A percentile compares a stretch with the other conserved stretches of the same genome.
These are phyloP conservation scores for Calocybe gangraenosa DNA, from an alignment of 768 basidiomycete species.

Conservation along the genomic window DNA sequence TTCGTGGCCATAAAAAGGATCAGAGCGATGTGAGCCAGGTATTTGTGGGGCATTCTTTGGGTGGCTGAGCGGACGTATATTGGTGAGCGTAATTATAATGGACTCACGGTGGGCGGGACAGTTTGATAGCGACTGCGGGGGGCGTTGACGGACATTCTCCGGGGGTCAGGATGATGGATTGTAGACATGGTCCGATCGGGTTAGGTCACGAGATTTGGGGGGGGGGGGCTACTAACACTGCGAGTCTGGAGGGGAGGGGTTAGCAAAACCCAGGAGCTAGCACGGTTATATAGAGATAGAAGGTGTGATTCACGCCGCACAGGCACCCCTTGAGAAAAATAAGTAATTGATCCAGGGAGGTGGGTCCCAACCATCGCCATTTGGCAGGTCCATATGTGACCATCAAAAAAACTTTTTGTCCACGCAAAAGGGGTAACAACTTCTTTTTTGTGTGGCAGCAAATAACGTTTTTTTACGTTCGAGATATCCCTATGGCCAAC, in stretches of 20 bases:
- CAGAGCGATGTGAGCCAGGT: conserved; percentile 27
- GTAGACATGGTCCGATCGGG: conserved; percentile 14
- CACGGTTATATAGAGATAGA: conserved; percentile 15
- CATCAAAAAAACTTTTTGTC: conserved; percentile 3
- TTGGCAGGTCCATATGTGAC: background rate
- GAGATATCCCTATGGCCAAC: too few species aligned
- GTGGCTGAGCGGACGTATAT: conserved; percentile 5
- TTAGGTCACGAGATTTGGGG: conserved; percentile 8
- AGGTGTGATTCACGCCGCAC: background rate
- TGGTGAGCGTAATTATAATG: conserved; percentile 1
- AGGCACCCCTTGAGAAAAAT: too few species aligned
- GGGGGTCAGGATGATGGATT: conserved; percentile 15
- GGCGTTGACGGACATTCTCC: conserved; percentile 18
- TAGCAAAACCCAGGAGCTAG: conserved; percentile 9
- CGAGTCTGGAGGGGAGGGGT: conserved; percentile 3
- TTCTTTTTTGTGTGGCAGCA: conserved; percentile 9
- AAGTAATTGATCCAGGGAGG: too few species aligned
- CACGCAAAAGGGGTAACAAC: conserved; percentile 5
- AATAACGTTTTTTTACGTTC: too few species aligned
- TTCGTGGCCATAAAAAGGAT: conserved; percentile 78
- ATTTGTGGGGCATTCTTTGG: conserved; percentile 16
- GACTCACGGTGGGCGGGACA: conserved; percentile 15
- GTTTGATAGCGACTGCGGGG: conserved; percentile 18
- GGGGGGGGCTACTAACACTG: conserved; percentile 6
- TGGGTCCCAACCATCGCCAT: background rate